Base-by-base conservation (phyloP, 306 rosid species). In the Glycine latifolia region DNA sequence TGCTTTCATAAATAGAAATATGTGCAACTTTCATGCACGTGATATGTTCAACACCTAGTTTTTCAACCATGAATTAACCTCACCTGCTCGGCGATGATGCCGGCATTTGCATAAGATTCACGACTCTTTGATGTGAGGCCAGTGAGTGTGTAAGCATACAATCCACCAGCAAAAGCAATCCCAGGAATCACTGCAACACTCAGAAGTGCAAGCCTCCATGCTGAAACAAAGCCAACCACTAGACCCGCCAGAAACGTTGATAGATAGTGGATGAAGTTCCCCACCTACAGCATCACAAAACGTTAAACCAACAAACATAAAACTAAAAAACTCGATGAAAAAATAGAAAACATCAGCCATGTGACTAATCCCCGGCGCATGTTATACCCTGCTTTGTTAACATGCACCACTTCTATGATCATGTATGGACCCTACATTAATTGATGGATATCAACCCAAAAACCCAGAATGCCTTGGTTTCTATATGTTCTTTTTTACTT, bases 111-210 rank as follows among this genome's bases (percentile, higher is more conserved):
- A 78, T 96, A 96, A 1, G 99, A 96, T 85, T 93, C 91, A 9
- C 97, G 96, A 17, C 97, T 96, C 91, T 96, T 96, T 8, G 99
- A 96, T 3, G 99, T 96, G 7, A 96, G 94, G 72, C 99, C 99
- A 0, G 98, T 93, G 82, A 96, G 97, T 3, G 99, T 96, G 73
- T 96, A 96, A 8, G 99, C 99, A 82, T 96, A 96, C 79, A 96
- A 90, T 14, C 99, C 98, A 5, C 99, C 99, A 15, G 99, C 98
- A 68, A 96, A 96, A 73, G 98, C 99, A 50, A 96, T 96, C 37
- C 99, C 99, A 0, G 99, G 99, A 81, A 96, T 96, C 82, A 96
- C 99, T 0, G 99, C 99, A 20, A 96, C 93, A 85, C 99, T 96
- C 8, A 96, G 85, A 80, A 96, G 93, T 7, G 99, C 99, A 54